Percentiles rank a stretch among this genome's conserved stretches.
Conservation (phyloP, 83 land plant genomes). For the Picea abies region DNA sequence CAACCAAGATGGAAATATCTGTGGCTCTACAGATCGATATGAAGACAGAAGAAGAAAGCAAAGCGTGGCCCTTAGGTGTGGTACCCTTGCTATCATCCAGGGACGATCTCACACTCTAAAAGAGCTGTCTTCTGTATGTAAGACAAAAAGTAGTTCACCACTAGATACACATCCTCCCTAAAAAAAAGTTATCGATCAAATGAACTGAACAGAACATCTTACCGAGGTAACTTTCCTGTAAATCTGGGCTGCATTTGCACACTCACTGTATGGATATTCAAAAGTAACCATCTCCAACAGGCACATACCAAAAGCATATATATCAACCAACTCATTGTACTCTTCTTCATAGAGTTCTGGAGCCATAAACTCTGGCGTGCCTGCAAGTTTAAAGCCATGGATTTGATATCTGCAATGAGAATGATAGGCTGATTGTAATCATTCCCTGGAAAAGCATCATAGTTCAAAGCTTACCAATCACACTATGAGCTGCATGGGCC, state of each 20-base stretch:
- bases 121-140: background rate
- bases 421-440: background rate
- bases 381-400: conserved; percentile 36
- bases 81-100: too few species aligned
- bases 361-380: conserved; percentile 97
- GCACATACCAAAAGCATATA: conserved; percentile 98
- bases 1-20: background rate
- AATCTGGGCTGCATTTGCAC: conserved; percentile 90
- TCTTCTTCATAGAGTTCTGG: conserved; percentile 96
- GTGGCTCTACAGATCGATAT: background rate
- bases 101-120: background rate
- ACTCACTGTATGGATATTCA: conserved; percentile 92
- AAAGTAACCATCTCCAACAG: conserved; percentile 91
- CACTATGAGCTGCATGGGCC: conserved; percentile 91
- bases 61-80: background rate
- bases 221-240: conserved; percentile 94
- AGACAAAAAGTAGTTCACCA: background rate
- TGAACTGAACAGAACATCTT: conserved; percentile 22
- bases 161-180: background rate
- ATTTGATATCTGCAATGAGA: background rate
- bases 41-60: background rate
- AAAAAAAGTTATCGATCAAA: background rate
- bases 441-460: conserved; percentile 12
- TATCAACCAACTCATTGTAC: conserved; percentile 94
- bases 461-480: conserved; percentile 63